Evolutionary conservation across 192 early-diverging fungal species (phyloP).

Genomic region (Rhizophagus sp.): DNA sequence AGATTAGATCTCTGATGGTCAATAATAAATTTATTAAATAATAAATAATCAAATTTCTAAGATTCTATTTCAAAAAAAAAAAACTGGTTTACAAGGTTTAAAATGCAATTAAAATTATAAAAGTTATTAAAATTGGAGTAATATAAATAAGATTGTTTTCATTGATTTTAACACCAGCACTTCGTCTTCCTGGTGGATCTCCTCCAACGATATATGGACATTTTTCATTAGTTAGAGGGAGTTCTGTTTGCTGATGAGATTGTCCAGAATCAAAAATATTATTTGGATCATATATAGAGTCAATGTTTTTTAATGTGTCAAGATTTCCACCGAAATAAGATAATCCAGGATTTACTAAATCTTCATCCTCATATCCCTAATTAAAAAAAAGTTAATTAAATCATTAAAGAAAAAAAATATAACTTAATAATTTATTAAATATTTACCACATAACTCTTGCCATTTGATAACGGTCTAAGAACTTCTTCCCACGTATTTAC

Average conservation of each 20-base stretch:
- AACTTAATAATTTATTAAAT: not conserved
- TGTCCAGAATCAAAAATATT: not conserved
- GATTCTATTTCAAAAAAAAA: not conserved
- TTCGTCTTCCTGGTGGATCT: not conserved
- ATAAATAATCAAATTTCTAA: not conserved
- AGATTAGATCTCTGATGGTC: no score
- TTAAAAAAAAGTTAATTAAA: not conserved
- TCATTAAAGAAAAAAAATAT: not conserved
- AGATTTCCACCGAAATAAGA: constrained; percentile 33
- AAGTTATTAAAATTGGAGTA: not conserved
- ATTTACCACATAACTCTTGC: constrained; percentile 25
- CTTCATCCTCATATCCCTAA: constrained; percentile 31
- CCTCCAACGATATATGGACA: not conserved
- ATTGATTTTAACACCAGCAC: not conserved
- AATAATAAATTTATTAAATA: no score
- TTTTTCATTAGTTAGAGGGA: not conserved
- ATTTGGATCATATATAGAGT: constrained; percentile 32
- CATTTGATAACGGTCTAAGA: constrained; percentile 23
- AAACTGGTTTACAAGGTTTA: not conserved
- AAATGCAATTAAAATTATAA: not conserved
- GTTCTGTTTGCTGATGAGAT: not conserved
- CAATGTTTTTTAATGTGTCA: constrained; percentile 24
- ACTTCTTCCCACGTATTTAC: not conserved
- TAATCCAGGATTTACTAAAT: constrained; percentile 15
- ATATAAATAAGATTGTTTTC: not conserved